Percentiles rank a stretch among this genome's conserved stretches.
Conservation (phyloP, 2,329 filamentous ascomycete genomes). For the Bretziella fagacearum region DNA sequence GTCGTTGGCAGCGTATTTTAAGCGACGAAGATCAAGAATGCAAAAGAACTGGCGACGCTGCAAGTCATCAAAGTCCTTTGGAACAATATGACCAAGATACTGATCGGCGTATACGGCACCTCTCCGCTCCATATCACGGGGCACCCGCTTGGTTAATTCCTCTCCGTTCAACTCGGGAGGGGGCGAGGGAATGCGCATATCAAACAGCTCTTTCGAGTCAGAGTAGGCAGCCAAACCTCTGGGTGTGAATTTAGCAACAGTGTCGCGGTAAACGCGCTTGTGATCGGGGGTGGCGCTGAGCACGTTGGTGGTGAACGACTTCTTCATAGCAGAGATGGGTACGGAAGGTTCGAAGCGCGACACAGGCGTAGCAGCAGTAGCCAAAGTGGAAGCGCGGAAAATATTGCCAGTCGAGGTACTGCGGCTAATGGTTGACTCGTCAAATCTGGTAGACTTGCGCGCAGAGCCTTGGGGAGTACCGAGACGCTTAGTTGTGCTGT, state of each 20-base stretch:
- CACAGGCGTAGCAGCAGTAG: slow-evolving; percentile 20
- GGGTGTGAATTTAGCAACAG: slow-evolving; percentile 30
- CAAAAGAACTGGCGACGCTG: slow-evolving; percentile 47
- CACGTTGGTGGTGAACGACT: slow-evolving; percentile 29
- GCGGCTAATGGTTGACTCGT: slow-evolving; percentile 20
- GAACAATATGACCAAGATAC: slow-evolving; percentile 39
- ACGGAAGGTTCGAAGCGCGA: slow-evolving; percentile 30
- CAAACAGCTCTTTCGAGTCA: slow-evolving; percentile 32
- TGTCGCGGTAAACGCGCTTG: slow-evolving; percentile 27
- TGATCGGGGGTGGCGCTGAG: slow-evolving; percentile 29
- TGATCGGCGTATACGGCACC: slow-evolving; percentile 44
- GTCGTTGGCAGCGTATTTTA: slow-evolving; percentile 45
- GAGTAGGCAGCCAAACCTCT: slow-evolving; percentile 34
- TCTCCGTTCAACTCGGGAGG: slow-evolving; percentile 40
- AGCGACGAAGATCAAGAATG: slow-evolving; percentile 41
- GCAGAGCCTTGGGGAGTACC: slow-evolving; percentile 25
- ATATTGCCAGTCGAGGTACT: slow-evolving; percentile 26
- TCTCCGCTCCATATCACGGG: slow-evolving; percentile 32
- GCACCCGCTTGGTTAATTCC: slow-evolving; percentile 35
- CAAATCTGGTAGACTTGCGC: slow-evolving; percentile 19
- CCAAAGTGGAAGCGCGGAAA: slow-evolving; percentile 25
- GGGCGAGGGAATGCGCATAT: slow-evolving; percentile 41
- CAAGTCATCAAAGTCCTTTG: slow-evolving; percentile 38
- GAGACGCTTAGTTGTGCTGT: slow-evolving; percentile 19
- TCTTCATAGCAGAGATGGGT: slow-evolving; percentile 29